Evolutionary conservation across 495 filamentous ascomycete species (phyloP).

Genomic region (Staphylotrichum tortipilum): DNA sequence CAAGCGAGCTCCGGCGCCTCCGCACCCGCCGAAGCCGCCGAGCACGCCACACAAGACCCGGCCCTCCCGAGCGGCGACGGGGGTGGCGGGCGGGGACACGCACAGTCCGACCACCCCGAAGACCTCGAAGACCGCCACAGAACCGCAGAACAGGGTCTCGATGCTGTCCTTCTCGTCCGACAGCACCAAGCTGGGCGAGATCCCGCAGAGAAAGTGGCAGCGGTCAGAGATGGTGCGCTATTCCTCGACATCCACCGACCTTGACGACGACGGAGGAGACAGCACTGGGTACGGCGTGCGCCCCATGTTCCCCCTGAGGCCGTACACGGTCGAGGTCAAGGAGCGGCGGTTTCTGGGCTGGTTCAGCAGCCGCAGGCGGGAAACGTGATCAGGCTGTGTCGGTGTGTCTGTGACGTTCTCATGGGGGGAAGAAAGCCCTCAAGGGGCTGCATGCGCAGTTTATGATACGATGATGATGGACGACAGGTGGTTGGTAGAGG

Average conservation of each 20-base stretch:
- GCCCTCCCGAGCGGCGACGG: background rate
- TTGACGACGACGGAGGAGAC: conserved; percentile 20
- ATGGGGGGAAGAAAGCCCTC: too few species aligned
- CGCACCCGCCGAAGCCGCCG: background rate
- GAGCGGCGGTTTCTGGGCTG: conserved; percentile 23
- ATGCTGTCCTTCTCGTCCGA: conserved; percentile 23
- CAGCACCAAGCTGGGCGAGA: conserved; percentile 33
- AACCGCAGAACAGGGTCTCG: conserved; percentile 19
- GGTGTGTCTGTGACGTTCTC: too few species aligned
- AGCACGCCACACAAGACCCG: background rate
- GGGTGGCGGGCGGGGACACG: too few species aligned
- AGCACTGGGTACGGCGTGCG: too few species aligned
- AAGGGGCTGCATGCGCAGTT: too few species aligned
- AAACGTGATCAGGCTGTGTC: background rate
- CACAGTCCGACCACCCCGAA: background rate
- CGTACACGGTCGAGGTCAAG: conserved; percentile 22
- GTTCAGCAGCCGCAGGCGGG: conserved; percentile 18
- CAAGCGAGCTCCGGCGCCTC: background rate
- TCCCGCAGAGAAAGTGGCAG: conserved; percentile 22
- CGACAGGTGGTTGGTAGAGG: too few species aligned
- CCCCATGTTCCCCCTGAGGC: conserved; percentile 24
- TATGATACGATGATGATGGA: too few species aligned
- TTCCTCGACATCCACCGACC: conserved; percentile 6
- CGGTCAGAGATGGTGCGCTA: too few species aligned
- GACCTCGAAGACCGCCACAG: background rate